phyloP scores from a whole-genome alignment of 805 yeast species.

The Yarrowia alimentaria region DNA sequence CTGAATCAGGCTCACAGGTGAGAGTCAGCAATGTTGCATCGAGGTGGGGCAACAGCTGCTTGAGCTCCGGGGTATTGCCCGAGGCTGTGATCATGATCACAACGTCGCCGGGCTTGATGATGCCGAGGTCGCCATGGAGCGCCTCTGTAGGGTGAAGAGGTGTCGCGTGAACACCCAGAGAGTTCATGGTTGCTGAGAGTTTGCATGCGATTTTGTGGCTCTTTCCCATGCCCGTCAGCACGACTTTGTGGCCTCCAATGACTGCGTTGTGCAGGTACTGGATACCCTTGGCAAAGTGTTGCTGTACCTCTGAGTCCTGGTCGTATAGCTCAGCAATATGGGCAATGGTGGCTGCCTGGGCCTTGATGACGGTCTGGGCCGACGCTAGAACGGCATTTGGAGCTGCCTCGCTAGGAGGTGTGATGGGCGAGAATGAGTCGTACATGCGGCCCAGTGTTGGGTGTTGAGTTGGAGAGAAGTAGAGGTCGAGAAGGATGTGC shows the following conservation, averaged over 20 bases:
- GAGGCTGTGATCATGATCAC: constrained; percentile 71
- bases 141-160: constrained; percentile 83
- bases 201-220: constrained; percentile 76
- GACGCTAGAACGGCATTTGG: constrained; percentile 49
- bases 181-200: constrained; percentile 76
- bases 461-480: neutral
- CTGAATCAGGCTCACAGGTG: constrained; percentile 60
- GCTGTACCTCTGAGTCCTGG: constrained; percentile 34
- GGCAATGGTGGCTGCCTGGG: constrained; percentile 43
- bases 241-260: constrained; percentile 60
- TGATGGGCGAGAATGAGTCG: constrained; percentile 28
- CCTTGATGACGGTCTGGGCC: constrained; percentile 39
- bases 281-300: constrained; percentile 37
- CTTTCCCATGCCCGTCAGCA: constrained; percentile 82
- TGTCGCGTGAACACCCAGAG: constrained; percentile 68
- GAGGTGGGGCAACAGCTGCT: constrained; percentile 55
- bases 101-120: constrained; percentile 55
- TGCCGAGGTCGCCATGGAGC: constrained; percentile 84
- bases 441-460: neutral
- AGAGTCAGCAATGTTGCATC: constrained; percentile 57
- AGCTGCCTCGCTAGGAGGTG: constrained; percentile 55
- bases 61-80: constrained; percentile 78
- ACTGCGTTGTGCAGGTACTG: constrained; percentile 43
- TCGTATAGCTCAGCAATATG: constrained; percentile 37
- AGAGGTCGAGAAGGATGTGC: neutral